phyloP scores from a whole-genome alignment of 768 basidiomycete genomes.

The Pleurotus salmoneostramineus region DNA sequence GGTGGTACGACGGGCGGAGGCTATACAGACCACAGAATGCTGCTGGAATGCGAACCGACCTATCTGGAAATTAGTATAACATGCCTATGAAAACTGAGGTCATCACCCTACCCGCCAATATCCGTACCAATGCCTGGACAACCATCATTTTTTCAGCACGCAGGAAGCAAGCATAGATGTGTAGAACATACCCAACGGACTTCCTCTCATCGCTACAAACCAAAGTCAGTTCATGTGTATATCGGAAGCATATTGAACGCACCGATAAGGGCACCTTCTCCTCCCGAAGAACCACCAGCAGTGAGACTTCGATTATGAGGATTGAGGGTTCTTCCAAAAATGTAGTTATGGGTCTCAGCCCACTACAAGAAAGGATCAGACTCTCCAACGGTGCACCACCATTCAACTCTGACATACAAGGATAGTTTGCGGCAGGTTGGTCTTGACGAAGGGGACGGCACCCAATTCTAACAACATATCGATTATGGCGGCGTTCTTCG shows the following conservation, averaged over 20 bases:
- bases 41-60: constrained; percentile 72
- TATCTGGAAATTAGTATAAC: constrained; percentile 17
- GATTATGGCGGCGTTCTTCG: constrained; percentile 57
- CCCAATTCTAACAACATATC: constrained; percentile 64
- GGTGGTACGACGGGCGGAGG: constrained; percentile 62
- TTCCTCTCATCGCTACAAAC: constrained; percentile 36
- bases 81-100: background rate
- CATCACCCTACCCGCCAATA: constrained; percentile 57
- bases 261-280: constrained; percentile 78
- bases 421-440: constrained; percentile 75
- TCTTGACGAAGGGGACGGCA: constrained; percentile 69
- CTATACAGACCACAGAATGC: constrained; percentile 69
- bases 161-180: background rate
- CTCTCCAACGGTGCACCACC: too few relatives aligned
- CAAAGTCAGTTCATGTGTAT: background rate
- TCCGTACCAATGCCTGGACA: constrained; percentile 74
- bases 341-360: constrained; percentile 72
- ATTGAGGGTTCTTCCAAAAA: constrained; percentile 78
- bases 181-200: constrained; percentile 33
- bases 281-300: constrained; percentile 80
- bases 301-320: constrained; percentile 74
- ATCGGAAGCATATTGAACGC: constrained; percentile 11
- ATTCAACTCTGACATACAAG: constrained; percentile 40
- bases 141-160: constrained; percentile 19
- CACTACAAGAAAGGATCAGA: constrained; percentile 37